Conservation (phyloP, 768 basidiomycete species). For the Russula virescens region DNA sequence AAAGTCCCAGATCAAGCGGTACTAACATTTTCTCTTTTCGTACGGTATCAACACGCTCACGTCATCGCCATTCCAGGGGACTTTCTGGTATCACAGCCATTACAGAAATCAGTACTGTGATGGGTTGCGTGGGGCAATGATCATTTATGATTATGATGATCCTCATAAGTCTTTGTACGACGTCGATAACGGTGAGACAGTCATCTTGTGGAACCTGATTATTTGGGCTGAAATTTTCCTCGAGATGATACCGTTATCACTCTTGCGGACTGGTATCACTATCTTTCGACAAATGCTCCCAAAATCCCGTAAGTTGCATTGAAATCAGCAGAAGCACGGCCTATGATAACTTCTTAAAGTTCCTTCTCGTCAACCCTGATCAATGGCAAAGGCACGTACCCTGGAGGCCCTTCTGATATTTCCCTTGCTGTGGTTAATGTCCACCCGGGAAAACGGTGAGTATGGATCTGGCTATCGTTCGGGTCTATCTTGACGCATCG, state of each 20-base stretch:
- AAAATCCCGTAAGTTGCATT: conserved; percentile 3
- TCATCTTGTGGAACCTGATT: background rate
- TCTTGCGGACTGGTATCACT: conserved; percentile 41
- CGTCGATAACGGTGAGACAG: conserved; percentile 33
- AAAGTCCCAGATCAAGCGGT: conserved; percentile 15
- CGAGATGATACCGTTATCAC: conserved; percentile 43
- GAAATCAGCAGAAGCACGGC: background rate
- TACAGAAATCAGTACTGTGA: conserved; percentile 33
- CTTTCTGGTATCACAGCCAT: conserved; percentile 31
- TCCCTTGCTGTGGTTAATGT: conserved; percentile 45
- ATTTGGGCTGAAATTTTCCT: conserved; percentile 1
- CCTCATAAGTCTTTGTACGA: conserved; percentile 36
- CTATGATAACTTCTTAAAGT: conserved; percentile 2
- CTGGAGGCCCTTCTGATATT: conserved; percentile 35
- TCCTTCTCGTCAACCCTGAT: conserved; percentile 42
- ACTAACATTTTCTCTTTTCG: background rate
- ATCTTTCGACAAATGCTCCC: conserved; percentile 36
- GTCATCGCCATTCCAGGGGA: conserved; percentile 7
- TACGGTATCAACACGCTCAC: background rate
- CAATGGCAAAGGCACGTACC: conserved; percentile 45
- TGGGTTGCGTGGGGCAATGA: conserved; percentile 36
- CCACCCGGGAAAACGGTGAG: conserved; percentile 27
- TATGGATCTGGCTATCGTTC: background rate
- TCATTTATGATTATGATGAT: conserved; percentile 39
- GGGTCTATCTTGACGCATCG: background rate